Evolutionary conservation across 306 rosid species (phyloP), one percentile per base, ranked within the genome.

Genomic region (Pyrus pyrifolia): DNA sequence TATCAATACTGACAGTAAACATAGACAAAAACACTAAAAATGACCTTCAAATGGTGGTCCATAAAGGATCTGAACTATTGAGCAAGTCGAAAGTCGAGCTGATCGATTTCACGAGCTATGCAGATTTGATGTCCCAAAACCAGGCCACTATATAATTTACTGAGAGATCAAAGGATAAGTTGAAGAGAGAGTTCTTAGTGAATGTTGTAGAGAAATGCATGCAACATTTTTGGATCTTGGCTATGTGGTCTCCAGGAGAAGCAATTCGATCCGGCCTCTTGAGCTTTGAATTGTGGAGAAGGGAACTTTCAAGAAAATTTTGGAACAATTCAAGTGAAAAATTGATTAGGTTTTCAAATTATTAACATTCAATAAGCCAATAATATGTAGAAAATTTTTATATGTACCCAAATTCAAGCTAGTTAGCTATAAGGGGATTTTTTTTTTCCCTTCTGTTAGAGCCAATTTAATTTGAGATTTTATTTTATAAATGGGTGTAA

Each of bases 11-110:
- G 38, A 33, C 38, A 33, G 38, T 33, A 33, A 33, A 33, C 38
- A 33, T 5, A 33, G 38, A 33, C 38, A 33, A 33, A 76, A 94
- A 91, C 75, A 91, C 95, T 1, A 95, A 94, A 81, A 90, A 84
- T 63, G 96, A 94, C 81, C 96, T 94, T 3, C 98, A 94, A 30
- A 49, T 86, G 15, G 98, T 90, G 45, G 98, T 94, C 23, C 96
- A 91, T 68, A 88, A 71, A 10, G 96, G 91, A 14, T 85, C 86
- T 0, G 82, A 77, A 25, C 63, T 91, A 10, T 85, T 92, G 49
- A 78, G 61, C 65, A 70, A 80, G 53, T 73, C 67, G 62, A 73
- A 58, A 71, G 95, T 89, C 0, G 96, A 94, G 66, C 72, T 94
- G 1, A 86, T 90, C 14, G 98, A 94, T 52, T 94, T 94, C 23